Evolutionary conservation across 352 stramenopile species (phyloP), one percentile per base, ranked within the genome.

Genomic region (Pythium sukuiense): DNA sequence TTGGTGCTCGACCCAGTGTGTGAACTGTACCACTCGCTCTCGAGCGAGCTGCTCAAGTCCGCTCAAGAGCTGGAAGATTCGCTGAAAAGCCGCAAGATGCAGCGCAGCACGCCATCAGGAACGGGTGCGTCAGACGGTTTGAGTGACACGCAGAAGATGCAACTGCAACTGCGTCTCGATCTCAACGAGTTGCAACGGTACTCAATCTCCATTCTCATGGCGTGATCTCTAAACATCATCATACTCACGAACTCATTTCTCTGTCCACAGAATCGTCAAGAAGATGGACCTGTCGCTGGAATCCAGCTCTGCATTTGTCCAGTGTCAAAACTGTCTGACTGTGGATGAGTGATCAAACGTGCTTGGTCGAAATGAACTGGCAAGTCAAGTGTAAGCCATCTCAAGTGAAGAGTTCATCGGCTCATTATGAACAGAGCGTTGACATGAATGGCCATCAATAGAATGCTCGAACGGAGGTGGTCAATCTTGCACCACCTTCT

Each of bases 111-210:
- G 6, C 65, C 73, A 5, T 70, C 55, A 9, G 79, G 69, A 32
- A 60, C 66, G 6, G 61, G 66, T 0, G 55, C 33, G 3, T 63
- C 61, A 9, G 75, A 79, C 13, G 60, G 72, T 5, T 27, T 95
- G 37, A 91, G 82, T 5, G 88, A 96, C 72, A 93, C 88, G 39
- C 80, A 91, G 58, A 96, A 96, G 59, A 96, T 96, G 88, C 83
- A 82, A 8, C 73, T 87, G 61, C 88, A 96, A 63, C 54, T 96
- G 48, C 65, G 83, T 52, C 71, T 96, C 41, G 88, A 96, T 55
- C 69, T 96, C 13, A 62, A 92, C 35, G 80, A 93, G 53, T 68
- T 96, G 48, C 66, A 89, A 46, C 59, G 83, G 88, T 96, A 65
- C 45, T 77, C 45, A 0, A 3, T 27, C 4, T 12, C 50, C 12